phyloP scores from a whole-genome alignment of 106 monocot species.

The Apostasia ramifera region DNA sequence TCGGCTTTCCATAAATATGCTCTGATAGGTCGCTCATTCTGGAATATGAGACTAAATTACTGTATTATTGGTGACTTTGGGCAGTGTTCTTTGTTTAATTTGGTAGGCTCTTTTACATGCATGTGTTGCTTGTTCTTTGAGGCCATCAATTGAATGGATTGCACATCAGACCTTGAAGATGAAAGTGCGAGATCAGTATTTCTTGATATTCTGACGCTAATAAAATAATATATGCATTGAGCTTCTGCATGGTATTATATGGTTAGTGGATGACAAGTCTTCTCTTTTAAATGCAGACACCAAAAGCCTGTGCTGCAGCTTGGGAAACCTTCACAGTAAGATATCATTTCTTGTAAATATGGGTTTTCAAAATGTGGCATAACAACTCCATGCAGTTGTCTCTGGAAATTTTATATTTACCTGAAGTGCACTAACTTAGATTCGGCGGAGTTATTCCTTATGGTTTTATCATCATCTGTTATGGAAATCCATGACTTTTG shows the following conservation, averaged over 20 bases:
- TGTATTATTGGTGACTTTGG: too few relatives aligned
- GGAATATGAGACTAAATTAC: too few relatives aligned
- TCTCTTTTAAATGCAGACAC: constrained; percentile 36
- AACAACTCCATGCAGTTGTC: background rate
- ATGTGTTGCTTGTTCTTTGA: constrained; percentile 59
- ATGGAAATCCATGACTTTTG: too few relatives aligned
- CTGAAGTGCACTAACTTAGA: too few relatives aligned
- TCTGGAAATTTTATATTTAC: background rate
- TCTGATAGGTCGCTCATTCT: too few relatives aligned
- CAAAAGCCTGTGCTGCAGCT: constrained; percentile 54
- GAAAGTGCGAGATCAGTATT: constrained; percentile 54
- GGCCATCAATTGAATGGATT: constrained; percentile 68
- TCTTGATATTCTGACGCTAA: background rate
- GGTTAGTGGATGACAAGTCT: background rate
- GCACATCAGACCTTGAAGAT: constrained; percentile 80
- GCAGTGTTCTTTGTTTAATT: background rate
- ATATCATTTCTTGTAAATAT: background rate
- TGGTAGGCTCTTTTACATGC: constrained; percentile 81
- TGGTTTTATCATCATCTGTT: too few relatives aligned
- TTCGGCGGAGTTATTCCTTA: too few relatives aligned
- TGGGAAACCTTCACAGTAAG: constrained; percentile 66
- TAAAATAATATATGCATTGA: background rate
- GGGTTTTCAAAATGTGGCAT: background rate
- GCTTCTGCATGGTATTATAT: too few relatives aligned
- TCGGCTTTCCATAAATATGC: too few relatives aligned